Conservation (phyloP, 176 grass and related monocot species). For the Triticum aestivum region DNA sequence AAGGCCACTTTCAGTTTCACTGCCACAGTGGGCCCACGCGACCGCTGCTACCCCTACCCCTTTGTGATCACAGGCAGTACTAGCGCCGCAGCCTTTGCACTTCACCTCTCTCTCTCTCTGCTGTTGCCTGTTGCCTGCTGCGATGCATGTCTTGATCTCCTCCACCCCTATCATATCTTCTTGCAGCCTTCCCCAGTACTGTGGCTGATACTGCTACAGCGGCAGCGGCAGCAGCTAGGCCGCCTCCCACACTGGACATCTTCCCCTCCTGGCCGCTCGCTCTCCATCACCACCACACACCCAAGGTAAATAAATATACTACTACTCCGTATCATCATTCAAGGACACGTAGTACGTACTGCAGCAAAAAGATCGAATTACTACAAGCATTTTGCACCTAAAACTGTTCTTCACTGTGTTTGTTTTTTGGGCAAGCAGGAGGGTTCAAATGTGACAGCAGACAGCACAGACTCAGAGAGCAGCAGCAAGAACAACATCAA, state of each 20-base stretch:
- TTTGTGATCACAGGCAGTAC: slow-evolving; percentile 36
- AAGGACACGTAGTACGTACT: too few species aligned
- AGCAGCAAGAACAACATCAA: slow-evolving; percentile 51
- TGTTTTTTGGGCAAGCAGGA: slow-evolving; percentile 21
- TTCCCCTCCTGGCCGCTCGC: slow-evolving; percentile 80
- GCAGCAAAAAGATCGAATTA: too few species aligned
- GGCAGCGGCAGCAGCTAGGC: slow-evolving; percentile 33
- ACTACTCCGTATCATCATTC: too few species aligned
- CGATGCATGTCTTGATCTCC: slow-evolving; percentile 50
- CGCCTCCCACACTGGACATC: slow-evolving; percentile 83
- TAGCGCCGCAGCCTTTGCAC: slow-evolving; percentile 45
- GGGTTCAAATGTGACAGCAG: slow-evolving; percentile 42
- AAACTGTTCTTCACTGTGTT: background rate
- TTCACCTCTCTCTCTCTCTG: slow-evolving; percentile 19
- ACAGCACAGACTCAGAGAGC: slow-evolving; percentile 51
- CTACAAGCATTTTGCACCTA: background rate
- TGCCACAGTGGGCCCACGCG: slow-evolving; percentile 19
- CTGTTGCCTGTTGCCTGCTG: background rate
- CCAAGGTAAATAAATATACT: slow-evolving; percentile 44
- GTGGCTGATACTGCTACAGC: slow-evolving; percentile 28
- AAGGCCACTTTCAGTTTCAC: slow-evolving; percentile 30
- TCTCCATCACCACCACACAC: slow-evolving; percentile 50
- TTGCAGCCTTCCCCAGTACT: slow-evolving; percentile 60
- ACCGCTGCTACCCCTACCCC: background rate
- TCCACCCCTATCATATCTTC: slow-evolving; percentile 49